Conservation (phyloP, 768 basidiomycete genomes). For the Amanita thiersii region DNA sequence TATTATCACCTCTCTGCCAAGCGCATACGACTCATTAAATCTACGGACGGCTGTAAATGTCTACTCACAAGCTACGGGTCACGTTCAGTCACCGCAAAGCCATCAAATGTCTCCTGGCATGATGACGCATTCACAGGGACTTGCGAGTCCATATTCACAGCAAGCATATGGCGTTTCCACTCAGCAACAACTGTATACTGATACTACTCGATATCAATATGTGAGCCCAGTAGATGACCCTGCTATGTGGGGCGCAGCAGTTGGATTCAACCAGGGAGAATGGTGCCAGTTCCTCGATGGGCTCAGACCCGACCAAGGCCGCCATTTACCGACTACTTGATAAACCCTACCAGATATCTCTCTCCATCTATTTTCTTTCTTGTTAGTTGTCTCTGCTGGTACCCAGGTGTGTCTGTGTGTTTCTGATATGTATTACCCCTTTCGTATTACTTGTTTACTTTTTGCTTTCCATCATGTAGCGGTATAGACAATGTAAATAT, state of each 20-base stretch:
- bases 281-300: conserved; percentile 62
- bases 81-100: conserved; percentile 19
- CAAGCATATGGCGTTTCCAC: conserved; percentile 14
- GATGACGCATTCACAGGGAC: conserved; percentile 15
- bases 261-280: conserved; percentile 70
- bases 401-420: conserved; percentile 8
- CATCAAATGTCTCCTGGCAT: conserved; percentile 17
- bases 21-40: conserved; percentile 26
- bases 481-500: conserved; percentile 24
- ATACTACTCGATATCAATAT: conserved; percentile 34
- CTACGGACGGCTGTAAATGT: conserved; percentile 1
- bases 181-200: conserved; percentile 27
- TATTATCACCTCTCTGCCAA: conserved; percentile 25
- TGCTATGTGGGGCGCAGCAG: conserved; percentile 67
- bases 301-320: conserved; percentile 31
- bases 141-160: conserved; percentile 12
- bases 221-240: conserved; percentile 52
- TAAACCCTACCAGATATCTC: conserved; percentile 12
- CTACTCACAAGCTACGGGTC: conserved; percentile 1
- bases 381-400: conserved; percentile 11
- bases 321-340: conserved; percentile 29
- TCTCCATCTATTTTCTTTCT: conserved; percentile 6
- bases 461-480: conserved; percentile 22
- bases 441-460: conserved; percentile 10
- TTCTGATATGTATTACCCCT: conserved; percentile 12